Conservation (phyloP, 169 alveolate genomes). For the Plasmodium ovale region DNA sequence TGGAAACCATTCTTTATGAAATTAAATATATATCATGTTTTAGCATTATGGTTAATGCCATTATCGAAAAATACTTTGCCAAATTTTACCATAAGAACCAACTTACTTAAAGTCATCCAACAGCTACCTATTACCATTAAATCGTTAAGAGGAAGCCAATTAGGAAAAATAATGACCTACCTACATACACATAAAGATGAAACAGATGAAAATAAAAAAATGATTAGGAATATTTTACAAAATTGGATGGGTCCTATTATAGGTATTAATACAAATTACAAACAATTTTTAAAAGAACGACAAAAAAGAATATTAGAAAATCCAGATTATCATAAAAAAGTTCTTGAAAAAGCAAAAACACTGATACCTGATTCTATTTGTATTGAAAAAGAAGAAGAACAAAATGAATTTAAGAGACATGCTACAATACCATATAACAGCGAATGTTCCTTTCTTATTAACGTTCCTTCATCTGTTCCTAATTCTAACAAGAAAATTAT, state of each 20-base stretch:
- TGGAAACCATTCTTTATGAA: conserved; percentile 88
- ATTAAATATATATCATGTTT: conserved; percentile 87
- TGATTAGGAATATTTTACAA: conserved; percentile 86
- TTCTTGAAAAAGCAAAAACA: conserved; percentile 72
- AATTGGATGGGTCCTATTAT: conserved; percentile 89
- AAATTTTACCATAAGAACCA: conserved; percentile 85
- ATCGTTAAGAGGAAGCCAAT: conserved; percentile 86
- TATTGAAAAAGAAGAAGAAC: conserved; percentile 76
- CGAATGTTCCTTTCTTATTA: conserved; percentile 74
- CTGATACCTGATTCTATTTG: conserved; percentile 60
- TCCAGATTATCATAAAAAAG: conserved; percentile 71
- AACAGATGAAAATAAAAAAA: conserved; percentile 84
- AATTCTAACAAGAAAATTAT: conserved; percentile 15
- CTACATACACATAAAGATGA: conserved; percentile 89
- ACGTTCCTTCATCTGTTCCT: conserved; percentile 69
- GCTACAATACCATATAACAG: conserved; percentile 71
- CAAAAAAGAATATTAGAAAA: conserved; percentile 71
- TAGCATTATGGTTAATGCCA: conserved; percentile 88
- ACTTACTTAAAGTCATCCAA: conserved; percentile 82
- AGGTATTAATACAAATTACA: conserved; percentile 83
- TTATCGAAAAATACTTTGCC: conserved; percentile 89
- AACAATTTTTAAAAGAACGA: conserved; percentile 70
- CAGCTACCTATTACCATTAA: conserved; percentile 86
- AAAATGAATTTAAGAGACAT: conserved; percentile 68
- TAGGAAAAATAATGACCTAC: conserved; percentile 86